phyloP scores from a whole-genome alignment of 345 rosid species.

The Moricandia moricandioides region DNA sequence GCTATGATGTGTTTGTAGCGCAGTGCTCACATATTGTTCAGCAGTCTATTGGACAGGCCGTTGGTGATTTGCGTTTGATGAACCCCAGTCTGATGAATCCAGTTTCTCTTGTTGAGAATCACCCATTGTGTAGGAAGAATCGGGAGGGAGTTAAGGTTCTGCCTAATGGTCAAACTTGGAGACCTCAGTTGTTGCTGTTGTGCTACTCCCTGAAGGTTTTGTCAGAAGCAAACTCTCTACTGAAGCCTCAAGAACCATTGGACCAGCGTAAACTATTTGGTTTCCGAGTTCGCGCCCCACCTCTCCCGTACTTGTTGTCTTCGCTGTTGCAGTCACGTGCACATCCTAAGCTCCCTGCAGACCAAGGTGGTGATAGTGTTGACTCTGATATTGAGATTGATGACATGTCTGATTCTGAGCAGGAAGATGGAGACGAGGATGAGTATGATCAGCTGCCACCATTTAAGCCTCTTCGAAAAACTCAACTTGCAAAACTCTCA shows the following conservation, averaged over 20 bases:
- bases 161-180: conserved; percentile 90
- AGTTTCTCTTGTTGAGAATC: conserved; percentile 87
- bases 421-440: conserved; percentile 73
- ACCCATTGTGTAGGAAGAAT: conserved; percentile 78
- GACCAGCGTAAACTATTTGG: conserved; percentile 88
- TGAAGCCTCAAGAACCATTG: conserved; percentile 78
- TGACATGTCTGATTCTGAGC: conserved; percentile 76
- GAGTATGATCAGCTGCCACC: conserved; percentile 46
- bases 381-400: conserved; percentile 46
- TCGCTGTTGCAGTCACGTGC: conserved; percentile 92
- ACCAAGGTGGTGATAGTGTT: conserved; percentile 66
- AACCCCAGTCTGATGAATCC: conserved; percentile 91
- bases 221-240: conserved; percentile 75
- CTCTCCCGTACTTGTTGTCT: conserved; percentile 89
- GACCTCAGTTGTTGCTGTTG: conserved; percentile 72
- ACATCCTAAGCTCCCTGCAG: conserved; percentile 74
- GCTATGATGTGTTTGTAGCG: conserved; percentile 86
- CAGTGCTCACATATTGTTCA: conserved; percentile 92
- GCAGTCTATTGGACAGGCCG: conserved; percentile 90
- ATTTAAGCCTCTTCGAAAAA: conserved; percentile 77
- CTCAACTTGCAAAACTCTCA: conserved; percentile 76
- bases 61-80: conserved; percentile 88
- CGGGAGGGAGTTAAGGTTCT: conserved; percentile 88
- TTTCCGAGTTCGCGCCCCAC: conserved; percentile 77
- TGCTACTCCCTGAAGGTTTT: conserved; percentile 82